phyloP scores from a whole-genome alignment of 2,329 filamentous ascomycete species.

The Fusarium falciforme region DNA sequence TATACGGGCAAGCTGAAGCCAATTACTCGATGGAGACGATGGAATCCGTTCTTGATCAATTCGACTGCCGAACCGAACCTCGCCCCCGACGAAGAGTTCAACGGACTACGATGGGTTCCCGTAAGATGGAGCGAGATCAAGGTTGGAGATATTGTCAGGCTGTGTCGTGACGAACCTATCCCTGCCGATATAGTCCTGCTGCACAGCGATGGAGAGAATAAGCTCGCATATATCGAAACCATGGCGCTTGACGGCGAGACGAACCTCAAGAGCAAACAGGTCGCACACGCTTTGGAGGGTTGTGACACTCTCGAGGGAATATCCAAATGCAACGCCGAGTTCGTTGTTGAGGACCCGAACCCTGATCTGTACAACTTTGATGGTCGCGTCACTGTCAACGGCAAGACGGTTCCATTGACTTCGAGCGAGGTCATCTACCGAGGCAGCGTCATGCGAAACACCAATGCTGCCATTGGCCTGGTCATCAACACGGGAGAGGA shows the following conservation, averaged over 20 bases:
- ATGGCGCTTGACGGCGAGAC: constrained; percentile 89
- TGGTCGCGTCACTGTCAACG: constrained; percentile 71
- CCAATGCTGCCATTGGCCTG: constrained; percentile 75
- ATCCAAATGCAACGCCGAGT: constrained; percentile 65
- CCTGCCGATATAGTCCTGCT: constrained; percentile 87
- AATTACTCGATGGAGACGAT: constrained; percentile 38
- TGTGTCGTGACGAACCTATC: constrained; percentile 77
- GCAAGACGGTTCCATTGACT: constrained; percentile 75
- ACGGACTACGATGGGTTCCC: constrained; percentile 63
- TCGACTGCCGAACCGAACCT: constrained; percentile 44
- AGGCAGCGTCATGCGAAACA: constrained; percentile 87
- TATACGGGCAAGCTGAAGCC: constrained; percentile 45
- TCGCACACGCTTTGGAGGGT: constrained; percentile 68
- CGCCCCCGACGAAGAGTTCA: constrained; percentile 70
- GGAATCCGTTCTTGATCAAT: constrained; percentile 50
- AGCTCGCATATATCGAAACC: constrained; percentile 84
- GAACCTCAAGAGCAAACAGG: constrained; percentile 81
- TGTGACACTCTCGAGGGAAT: constrained; percentile 69
- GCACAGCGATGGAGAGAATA: constrained; percentile 80
- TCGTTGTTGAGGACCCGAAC: constrained; percentile 82
- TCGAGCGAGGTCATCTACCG: constrained; percentile 87
- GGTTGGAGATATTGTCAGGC: constrained; percentile 62
- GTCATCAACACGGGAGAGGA: constrained; percentile 92
- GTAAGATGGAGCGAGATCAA: constrained; percentile 59
- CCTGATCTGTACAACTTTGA: constrained; percentile 82